phyloP scores from a whole-genome alignment of 2,329 filamentous ascomycete genomes.

The Fusarium chuoi region DNA sequence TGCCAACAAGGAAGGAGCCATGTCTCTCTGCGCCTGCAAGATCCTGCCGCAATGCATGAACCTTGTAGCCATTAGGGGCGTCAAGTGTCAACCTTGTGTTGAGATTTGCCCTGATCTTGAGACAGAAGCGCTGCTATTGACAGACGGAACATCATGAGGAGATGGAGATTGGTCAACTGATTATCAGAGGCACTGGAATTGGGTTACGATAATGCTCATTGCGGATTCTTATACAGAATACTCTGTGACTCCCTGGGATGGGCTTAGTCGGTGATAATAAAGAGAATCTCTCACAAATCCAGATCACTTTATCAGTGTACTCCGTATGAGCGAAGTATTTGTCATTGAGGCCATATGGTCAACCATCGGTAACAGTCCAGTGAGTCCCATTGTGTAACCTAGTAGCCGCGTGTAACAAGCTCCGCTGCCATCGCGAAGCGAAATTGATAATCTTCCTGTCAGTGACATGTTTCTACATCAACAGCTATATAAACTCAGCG shows the following conservation, averaged over 20 bases:
- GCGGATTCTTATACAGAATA: no score
- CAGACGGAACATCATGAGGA: no score
- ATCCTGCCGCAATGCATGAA: neutral
- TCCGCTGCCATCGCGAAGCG: no score
- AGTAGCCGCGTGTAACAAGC: neutral
- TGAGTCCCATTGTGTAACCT: no score
- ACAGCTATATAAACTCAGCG: neutral
- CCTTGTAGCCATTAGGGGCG: neutral
- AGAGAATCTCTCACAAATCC: no score
- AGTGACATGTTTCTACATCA: neutral
- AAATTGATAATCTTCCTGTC: fast-evolving
- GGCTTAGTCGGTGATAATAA: no score
- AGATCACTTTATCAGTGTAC: neutral
- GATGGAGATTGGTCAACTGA: no score
- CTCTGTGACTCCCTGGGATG: no score
- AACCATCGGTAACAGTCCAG: fast-evolving
- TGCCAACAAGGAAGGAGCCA: neutral
- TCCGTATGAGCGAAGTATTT: neutral
- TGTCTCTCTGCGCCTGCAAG: neutral
- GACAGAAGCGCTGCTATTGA: no score
- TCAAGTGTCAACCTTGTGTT: neutral
- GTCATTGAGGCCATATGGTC: neutral
- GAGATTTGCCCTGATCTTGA: neutral
- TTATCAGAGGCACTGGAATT: no score
- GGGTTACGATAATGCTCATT: no score